Evolutionary conservation across 2,329 filamentous ascomycete species (phyloP), one percentile per base, ranked within the genome.

Genomic region (Monilinia polystroma): DNA sequence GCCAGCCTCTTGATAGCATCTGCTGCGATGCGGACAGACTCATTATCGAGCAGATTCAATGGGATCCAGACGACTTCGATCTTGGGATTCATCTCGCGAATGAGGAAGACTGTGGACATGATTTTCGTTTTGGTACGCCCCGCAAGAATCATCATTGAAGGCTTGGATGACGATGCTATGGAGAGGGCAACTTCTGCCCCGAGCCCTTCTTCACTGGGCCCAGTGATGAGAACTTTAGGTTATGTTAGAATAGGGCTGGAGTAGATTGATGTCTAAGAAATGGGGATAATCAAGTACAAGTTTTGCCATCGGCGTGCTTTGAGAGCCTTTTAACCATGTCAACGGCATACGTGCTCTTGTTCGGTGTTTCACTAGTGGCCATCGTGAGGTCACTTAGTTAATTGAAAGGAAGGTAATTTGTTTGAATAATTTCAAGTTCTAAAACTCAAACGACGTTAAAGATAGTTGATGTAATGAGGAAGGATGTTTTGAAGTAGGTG

Each of bases 1-100:
- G 79, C 74, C 73, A 76, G 77, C 0, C 6, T 32, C 20, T 54
- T 41, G 41, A 66, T 55, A 4, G 23, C 23, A 26, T 51, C 43
- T 20, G 49, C 58, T 11, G 64, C 64, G 4, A 23, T 14, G 1
- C 58, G 64, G 18, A 63, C 20, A 23, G 41, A 59, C 20, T 4
- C 26, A 23, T 49, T 59, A 10, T 47, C 56, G 10, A 59, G 43
- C 12, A 59, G n/a, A 2, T 47, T 23, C 20, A 59, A 35, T 10
- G 41, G 3, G 20, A 59, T 47, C 56, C 56, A 59, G 56, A 49
- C 26, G 11, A 49, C 18, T 3, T 59, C 16, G 12, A 59, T 49
- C 2, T 35, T 5, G 26, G 56, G 41, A 11, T 49, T 59, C 56
- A 49, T 49, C 0, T 10, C 18, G n/a, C 56, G 56, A n/a, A 59